These are phyloP conservation scores for Botrytis tulipae DNA, from an alignment of 2,329 filamentous ascomycete species.

Conservation along the genomic window DNA sequence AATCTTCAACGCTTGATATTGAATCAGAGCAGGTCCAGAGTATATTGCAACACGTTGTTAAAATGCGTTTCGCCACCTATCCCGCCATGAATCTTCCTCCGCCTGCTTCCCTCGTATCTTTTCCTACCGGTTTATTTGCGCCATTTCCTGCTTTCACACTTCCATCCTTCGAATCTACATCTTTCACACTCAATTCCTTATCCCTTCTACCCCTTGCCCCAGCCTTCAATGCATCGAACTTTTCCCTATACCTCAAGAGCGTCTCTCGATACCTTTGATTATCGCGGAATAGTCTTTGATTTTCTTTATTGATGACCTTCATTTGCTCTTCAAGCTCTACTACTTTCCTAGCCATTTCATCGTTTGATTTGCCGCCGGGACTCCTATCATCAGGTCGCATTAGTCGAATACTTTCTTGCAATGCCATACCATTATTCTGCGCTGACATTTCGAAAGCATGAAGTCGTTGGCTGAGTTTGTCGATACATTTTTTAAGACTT, in stretches of 20 bases:
- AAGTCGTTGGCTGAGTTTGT: slow-evolving; percentile 82
- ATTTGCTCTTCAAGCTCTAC: slow-evolving; percentile 69
- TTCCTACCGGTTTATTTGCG: not conserved
- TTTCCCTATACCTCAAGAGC: slow-evolving; percentile 57
- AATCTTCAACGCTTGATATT: not conserved
- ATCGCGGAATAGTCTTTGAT: slow-evolving; percentile 60
- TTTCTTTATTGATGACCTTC: slow-evolving; percentile 54
- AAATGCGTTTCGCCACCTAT: not conserved
- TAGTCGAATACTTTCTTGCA: slow-evolving; percentile 78
- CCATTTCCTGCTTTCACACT: not conserved
- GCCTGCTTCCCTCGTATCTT: not conserved
- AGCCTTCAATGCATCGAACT: slow-evolving; percentile 68
- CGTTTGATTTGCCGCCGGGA: slow-evolving; percentile 35
- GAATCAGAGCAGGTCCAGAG: not conserved
- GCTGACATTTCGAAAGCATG: slow-evolving; percentile 91
- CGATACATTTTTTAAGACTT: slow-evolving; percentile 78
- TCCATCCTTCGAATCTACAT: slow-evolving; percentile 21
- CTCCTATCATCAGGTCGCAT: slow-evolving; percentile 47
- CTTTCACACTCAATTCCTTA: slow-evolving; percentile 12
- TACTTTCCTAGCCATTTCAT: slow-evolving; percentile 51
- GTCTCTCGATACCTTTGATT: slow-evolving; percentile 58
- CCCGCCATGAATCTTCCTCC: slow-evolving; percentile 2
- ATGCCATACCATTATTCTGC: slow-evolving; percentile 79
- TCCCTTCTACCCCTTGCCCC: slow-evolving; percentile 51
- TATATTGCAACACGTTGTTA: not conserved